A percentile compares a stretch with the other conserved stretches of the same genome.
phyloP scores from a whole-genome alignment of 371 early-diverging fungal species.

The Zopfochytrium polystomum region DNA sequence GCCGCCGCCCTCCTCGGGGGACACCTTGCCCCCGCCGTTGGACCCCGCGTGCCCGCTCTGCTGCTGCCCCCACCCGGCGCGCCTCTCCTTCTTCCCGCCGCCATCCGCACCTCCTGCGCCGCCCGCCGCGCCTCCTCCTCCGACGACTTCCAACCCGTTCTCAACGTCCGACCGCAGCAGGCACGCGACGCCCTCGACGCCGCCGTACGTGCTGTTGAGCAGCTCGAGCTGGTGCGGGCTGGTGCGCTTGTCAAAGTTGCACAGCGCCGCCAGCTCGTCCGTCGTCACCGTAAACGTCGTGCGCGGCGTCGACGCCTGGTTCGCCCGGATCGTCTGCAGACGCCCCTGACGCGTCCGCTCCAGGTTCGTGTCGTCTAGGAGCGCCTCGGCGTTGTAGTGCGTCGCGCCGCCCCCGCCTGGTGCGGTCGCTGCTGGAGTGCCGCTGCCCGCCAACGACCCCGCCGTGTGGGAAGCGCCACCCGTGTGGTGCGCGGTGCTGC shows the following conservation, averaged over 20 bases:
- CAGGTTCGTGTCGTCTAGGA: too few relatives aligned
- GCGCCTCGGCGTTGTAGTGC: neutral
- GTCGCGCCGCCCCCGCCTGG: neutral
- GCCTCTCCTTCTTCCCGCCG: neutral
- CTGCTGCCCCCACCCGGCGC: neutral
- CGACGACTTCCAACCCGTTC: conserved; percentile 29
- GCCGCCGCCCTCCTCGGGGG: neutral
- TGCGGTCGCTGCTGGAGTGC: neutral
- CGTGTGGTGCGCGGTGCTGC: neutral
- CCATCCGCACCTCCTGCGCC: neutral
- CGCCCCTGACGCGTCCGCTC: too few relatives aligned
- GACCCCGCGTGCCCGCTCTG: neutral
- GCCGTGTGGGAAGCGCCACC: too few relatives aligned
- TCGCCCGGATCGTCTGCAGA: neutral
- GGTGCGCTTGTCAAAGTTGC: conserved; percentile 42
- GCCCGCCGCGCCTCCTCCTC: conserved; percentile 5
- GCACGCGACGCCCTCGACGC: conserved; percentile 41
- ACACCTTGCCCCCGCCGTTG: neutral
- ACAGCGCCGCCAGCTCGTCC: conserved; percentile 39
- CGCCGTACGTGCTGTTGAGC: conserved; percentile 35
- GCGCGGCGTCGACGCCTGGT: neutral
- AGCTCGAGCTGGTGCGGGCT: conserved; percentile 27
- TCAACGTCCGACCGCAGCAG: conserved; percentile 32
- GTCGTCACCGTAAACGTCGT: conserved; percentile 28
- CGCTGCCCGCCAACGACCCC: too few relatives aligned